Conservation (phyloP, 2,329 filamentous ascomycete species). For the Hypoxylon sp. region DNA sequence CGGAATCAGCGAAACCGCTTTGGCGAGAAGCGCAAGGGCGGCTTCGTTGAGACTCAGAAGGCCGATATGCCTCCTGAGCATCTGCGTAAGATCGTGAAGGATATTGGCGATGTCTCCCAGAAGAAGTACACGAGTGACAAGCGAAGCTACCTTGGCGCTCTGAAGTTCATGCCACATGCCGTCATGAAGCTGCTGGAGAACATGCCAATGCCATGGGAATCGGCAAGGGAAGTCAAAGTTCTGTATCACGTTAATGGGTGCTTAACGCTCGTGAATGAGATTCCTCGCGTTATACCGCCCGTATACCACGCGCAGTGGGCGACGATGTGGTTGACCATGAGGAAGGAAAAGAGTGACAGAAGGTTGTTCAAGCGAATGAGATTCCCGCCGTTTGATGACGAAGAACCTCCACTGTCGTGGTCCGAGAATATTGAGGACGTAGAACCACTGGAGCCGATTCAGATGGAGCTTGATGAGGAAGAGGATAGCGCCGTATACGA, state of each 20-base stretch:
- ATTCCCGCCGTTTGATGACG: slow-evolving; percentile 98
- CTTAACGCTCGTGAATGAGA: slow-evolving; percentile 96
- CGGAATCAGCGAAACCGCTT: slow-evolving; percentile 92
- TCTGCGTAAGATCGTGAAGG: slow-evolving; percentile 96
- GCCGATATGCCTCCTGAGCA: slow-evolving; percentile 99
- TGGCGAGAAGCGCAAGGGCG: slow-evolving; percentile 95
- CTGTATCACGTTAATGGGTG: slow-evolving; percentile 99
- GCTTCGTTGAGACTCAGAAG: slow-evolving; percentile 98
- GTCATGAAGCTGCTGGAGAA: slow-evolving; percentile 98
- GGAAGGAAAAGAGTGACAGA: slow-evolving; percentile 96
- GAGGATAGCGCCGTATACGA: slow-evolving; percentile 93
- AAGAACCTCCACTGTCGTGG: slow-evolving; percentile 97
- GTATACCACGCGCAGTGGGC: slow-evolving; percentile 99
- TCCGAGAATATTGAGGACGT: slow-evolving; percentile 99
- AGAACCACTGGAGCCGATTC: slow-evolving; percentile 95
- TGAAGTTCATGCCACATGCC: slow-evolving; percentile 99
- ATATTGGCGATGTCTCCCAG: slow-evolving; percentile 99
- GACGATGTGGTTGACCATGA: slow-evolving; percentile 99
- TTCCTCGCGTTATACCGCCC: slow-evolving; percentile 94
- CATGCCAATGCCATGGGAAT: slow-evolving; percentile 99
- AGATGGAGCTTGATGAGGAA: slow-evolving; percentile 96
- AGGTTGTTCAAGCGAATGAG: slow-evolving; percentile 98
- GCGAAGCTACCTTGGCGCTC: slow-evolving; percentile 93
- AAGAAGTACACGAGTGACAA: slow-evolving; percentile 99
- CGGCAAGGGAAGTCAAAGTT: slow-evolving; percentile 94